A percentile compares a stretch with the other conserved stretches of the same genome.
phyloP scores from a whole-genome alignment of 1,284 basidiomycete species.

The Abortiporus biennis region DNA sequence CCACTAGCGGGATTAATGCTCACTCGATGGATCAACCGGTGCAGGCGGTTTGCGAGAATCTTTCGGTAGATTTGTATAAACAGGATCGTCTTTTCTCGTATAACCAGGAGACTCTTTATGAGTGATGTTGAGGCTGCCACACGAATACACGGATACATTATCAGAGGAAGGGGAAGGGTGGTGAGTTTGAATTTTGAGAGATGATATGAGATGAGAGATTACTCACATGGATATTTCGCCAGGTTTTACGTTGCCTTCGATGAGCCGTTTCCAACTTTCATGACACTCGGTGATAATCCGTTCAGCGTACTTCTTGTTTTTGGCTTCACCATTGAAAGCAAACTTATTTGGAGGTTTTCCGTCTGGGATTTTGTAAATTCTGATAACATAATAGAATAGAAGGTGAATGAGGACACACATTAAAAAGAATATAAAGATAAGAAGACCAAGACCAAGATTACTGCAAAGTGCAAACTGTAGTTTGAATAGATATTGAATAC shows the following conservation, averaged over 20 bases:
- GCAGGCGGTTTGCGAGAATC: conserved; percentile 82
- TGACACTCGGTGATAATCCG: conserved; percentile 99
- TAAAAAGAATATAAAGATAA: conserved; percentile 9
- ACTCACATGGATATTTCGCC: too few relatives aligned
- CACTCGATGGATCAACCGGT: conserved; percentile 84
- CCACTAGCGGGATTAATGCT: too few relatives aligned
- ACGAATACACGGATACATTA: conserved; percentile 74
- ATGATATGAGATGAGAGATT: too few relatives aligned
- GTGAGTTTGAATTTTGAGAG: too few relatives aligned
- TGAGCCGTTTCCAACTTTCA: conserved; percentile 95
- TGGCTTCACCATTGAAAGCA: conserved; percentile 99
- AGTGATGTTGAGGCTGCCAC: conserved; percentile 61
- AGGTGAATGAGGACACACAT: too few relatives aligned
- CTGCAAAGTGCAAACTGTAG: conserved; percentile 8
- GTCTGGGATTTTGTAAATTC: conserved; percentile 98
- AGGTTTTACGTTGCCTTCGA: conserved; percentile 69
- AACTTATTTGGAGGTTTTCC: conserved; percentile 99
- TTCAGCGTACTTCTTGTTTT: conserved; percentile 98
- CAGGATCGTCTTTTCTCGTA: conserved; percentile 57
- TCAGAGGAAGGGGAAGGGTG: conserved; percentile 58
- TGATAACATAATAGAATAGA: too few relatives aligned
- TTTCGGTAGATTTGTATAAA: conserved; percentile 64
- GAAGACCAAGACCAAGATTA: not conserved
- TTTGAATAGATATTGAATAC: conserved; percentile 12
- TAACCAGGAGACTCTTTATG: conserved; percentile 72